Percentiles rank a stretch among this genome's conserved stretches.
These are phyloP conservation scores for Xylaria longipes DNA, from an alignment of 495 filamentous ascomycete genomes.

Conservation along the genomic window DNA sequence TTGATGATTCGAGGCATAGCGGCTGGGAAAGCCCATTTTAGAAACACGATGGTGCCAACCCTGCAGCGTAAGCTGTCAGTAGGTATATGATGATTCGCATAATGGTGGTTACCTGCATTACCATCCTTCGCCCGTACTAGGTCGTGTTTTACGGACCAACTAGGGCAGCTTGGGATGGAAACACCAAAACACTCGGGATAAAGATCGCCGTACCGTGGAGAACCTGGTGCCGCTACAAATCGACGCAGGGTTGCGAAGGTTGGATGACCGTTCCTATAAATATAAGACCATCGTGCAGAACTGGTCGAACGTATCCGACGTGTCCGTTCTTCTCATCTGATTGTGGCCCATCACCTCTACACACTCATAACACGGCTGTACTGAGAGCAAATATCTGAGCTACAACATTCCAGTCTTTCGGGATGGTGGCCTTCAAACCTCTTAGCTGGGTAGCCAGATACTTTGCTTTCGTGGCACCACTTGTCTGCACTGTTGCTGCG, in stretches of 20 bases:
- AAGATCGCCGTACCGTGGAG: constrained; percentile 1
- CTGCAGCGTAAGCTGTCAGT: neutral
- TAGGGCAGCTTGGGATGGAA: constrained; percentile 1
- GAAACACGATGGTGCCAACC: constrained; percentile 8
- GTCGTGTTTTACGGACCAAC: neutral
- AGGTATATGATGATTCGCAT: neutral
- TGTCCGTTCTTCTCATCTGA: constrained; percentile 6
- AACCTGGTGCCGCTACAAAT: neutral
- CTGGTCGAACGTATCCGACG: neutral
- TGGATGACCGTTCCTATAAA: neutral
- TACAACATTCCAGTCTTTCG: constrained; percentile 13
- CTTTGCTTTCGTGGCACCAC: constrained; percentile 22
- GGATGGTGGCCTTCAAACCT: constrained; percentile 20
- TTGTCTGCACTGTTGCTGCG: constrained; percentile 14
- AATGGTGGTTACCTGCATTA: constrained; percentile 19
- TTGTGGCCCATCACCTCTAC: neutral
- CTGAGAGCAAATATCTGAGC: neutral
- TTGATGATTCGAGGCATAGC: neutral
- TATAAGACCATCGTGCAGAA: constrained; percentile 9
- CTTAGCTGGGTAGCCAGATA: constrained; percentile 18
- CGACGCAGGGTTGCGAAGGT: neutral
- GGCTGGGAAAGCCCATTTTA: constrained; percentile 4
- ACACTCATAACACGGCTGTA: neutral
- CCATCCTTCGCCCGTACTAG: constrained; percentile 7
- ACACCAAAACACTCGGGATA: constrained; percentile 1